Evolutionary conservation across 805 yeast genomes (phyloP), one percentile per base, ranked within the genome.

Genomic region (Teunomyces aglyptinius): DNA sequence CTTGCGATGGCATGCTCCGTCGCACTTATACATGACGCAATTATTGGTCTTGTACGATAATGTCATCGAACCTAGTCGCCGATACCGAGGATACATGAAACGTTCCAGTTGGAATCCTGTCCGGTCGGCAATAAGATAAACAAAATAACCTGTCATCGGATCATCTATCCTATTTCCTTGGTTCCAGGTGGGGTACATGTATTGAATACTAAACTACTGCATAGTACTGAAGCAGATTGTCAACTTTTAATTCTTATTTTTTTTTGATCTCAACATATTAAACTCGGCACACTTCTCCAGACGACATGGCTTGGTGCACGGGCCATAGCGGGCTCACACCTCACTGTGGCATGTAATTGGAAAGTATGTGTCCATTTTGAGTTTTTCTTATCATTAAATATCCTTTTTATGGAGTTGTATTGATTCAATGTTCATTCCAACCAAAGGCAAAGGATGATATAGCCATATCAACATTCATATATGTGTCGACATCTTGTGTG

Each of bases 391-490:
- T 24, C 26, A 32, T 27, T 13, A 13, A 18, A 40, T n/a, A 18
- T 28, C 26, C 60, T 55, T 51, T 44, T 49, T 49, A 57, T 57
- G 63, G 63, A 54, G 59, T 53, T 49, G 43, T 36, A 11, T 32
- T 27, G 19, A 29, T 36, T 44, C 41, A 35, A 20, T 10, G 31
- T 41, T 44, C 44, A 44, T 41, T 29, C 43, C 47, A 38, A 54
- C 60, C 60, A 59, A 59, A 59, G 64, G 64, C 64, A 50, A 42
- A 56, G 60, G 62, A 59, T 48, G 18, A 59, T 45, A 56, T 28
- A 7, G n/a, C 33, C 7, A 31, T 13, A 13, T 6, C 11, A 8
- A 31, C 8, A 34, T 34, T 34, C 10, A n/a, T 19, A 12, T 11
- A 13, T 7, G 16, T 28, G 33, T 31, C 33, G 16, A 31, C 6